Evolutionary conservation across 1,284 basidiomycete species (phyloP).

Genomic region (Trichosporon ovoides): DNA sequence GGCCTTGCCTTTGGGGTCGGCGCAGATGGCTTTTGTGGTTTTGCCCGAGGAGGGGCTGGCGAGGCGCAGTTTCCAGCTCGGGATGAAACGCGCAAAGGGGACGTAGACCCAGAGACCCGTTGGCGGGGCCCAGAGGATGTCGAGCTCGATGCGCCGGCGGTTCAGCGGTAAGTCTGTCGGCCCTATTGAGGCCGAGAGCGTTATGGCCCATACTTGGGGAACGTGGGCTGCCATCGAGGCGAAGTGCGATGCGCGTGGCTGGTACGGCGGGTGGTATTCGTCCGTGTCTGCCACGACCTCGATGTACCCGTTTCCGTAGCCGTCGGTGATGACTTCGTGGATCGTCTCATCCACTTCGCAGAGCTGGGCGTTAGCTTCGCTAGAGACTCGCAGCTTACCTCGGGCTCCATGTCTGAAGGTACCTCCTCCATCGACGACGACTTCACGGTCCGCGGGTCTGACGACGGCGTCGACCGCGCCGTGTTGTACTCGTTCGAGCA

Average conservation of each 20-base stretch:
- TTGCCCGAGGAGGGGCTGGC: background rate
- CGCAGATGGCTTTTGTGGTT: too few relatives aligned
- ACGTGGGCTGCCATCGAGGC: background rate
- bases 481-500: background rate
- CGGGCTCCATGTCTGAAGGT: constrained; percentile 7
- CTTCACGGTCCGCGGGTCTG: background rate
- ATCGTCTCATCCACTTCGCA: constrained; percentile 7
- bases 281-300: background rate
- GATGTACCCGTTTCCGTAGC: background rate
- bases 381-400: background rate
- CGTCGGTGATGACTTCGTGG: background rate
- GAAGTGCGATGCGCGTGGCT: constrained; percentile 5
- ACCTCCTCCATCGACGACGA: background rate
- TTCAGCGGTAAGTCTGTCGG: constrained; percentile 15
- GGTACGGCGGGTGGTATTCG: constrained; percentile 13
- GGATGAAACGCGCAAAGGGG: constrained; percentile 14
- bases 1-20: background rate
- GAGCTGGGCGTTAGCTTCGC: background rate
- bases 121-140: constrained; percentile 20
- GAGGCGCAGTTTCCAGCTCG: constrained; percentile 10
- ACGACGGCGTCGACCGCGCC: background rate
- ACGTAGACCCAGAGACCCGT: constrained; percentile 12
- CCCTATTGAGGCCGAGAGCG: constrained; percentile 18
- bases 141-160: constrained; percentile 23
- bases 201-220: constrained; percentile 11